Evolutionary conservation across 202 grass and related monocot species (phyloP).

Genomic region (Miscanthus sacchariflorus): DNA sequence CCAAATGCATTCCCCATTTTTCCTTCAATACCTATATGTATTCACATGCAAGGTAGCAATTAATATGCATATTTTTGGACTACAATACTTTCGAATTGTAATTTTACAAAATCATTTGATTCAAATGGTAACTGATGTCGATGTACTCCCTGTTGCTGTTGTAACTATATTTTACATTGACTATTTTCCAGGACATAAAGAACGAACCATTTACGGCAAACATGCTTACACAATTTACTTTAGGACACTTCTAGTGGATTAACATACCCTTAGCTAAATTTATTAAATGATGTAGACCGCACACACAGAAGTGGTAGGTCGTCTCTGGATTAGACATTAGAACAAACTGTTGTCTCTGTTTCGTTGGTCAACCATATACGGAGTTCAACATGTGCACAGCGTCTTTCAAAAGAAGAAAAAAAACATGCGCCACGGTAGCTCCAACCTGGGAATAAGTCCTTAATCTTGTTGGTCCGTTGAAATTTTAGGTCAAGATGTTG

Average conservation of each 20-base stretch:
- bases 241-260: background rate
- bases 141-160: background rate
- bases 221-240: background rate
- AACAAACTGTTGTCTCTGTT: too few species aligned
- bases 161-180: background rate
- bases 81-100: background rate
- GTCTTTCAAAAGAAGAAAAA: background rate
- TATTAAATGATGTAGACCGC: too few species aligned
- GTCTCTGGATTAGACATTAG: too few species aligned
- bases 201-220: background rate
- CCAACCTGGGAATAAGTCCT: conserved; percentile 36
- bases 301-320: too few species aligned
- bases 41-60: background rate
- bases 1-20: background rate
- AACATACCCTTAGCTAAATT: background rate
- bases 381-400: background rate
- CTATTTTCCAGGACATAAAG: background rate
- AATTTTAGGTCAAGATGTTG: conserved; percentile 35
- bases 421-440: background rate
- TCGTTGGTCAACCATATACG: too few species aligned
- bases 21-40: conserved; percentile 28
- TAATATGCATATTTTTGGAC: background rate
- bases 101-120: background rate
- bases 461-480: background rate
- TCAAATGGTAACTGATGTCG: background rate